Evolutionary conservation across 345 rosid genomes (phyloP), one percentile per base, ranked within the genome.

Genomic region (Euphorbia peplus): DNA sequence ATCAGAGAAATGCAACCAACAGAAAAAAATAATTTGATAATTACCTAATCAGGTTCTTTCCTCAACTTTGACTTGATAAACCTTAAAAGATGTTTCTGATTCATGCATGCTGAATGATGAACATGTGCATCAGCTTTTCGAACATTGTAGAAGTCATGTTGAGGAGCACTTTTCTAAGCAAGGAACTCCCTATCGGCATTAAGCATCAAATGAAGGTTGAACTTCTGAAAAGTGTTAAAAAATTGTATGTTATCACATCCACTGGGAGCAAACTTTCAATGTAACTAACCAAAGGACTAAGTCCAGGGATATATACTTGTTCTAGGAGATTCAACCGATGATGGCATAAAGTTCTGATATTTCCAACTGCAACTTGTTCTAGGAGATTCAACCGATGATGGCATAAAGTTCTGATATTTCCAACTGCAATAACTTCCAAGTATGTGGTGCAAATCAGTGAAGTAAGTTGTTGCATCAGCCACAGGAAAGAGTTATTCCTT

Each of bases 291-390:
- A 1, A 50, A 52, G 55, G 54, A 47, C 29, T 25, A 29, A 18
- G 56, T 47, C 22, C 53, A 50, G 53, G 53, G 60, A 55, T 37
- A 64, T 62, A 69, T 79, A 91, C 99, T 73, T 95, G 99, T 83
- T 95, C 98, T 71, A 95, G 85, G 79, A 92, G 99, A 77, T 83
- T 90, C 73, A 95, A 78, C 57, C 99, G 92, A 68, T 87, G 96
- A 78, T 86, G 90, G 62, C 99, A 95, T 73, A 95, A 77, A 60
- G 99, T 92, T 72, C 99, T 83, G 70, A 95, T 89, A 75, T 95
- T 95, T 70, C 99, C 98, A n/a, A n/a, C n/a, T n/a, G n/a, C n/a
- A n/a, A 91, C 99, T 74, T 95, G 99, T 83, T 95, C 98, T 70
- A 95, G 85, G 80, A 91, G 99, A 77, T 83, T 90, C 72, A 95